Evolutionary conservation across 306 rosid genomes (phyloP), one percentile per base, ranked within the genome.

Genomic region (Crataegus laevigata): DNA sequence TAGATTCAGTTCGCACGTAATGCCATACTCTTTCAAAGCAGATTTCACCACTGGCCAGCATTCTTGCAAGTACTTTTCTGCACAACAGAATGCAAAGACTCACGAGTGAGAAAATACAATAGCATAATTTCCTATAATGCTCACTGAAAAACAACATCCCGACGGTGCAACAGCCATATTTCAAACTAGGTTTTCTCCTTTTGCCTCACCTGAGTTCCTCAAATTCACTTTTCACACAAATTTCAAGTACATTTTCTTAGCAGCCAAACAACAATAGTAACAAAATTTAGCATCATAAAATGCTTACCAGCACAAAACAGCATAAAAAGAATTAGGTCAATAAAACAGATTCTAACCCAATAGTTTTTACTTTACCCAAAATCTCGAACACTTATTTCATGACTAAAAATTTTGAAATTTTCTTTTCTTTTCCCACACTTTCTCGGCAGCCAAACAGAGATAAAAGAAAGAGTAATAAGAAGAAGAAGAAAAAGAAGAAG

Each of bases 31-130:
- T 30, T 89, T 90, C 66, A 91, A 75, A 22, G 96, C 82, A 14
- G 96, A 81, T 73, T 85, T 94, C 50, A 91, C 89, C 14, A 47
- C 17, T 0, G 97, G 96, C 98, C 98, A 94, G 19, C 71, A 82
- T 25, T 86, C 91, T 79, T 89, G 96, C 69, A 94, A 85, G 73
- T 91, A 91, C 65, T 89, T 94, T 66, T 90, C 98, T 87, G 82
- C 47, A 77, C 42, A 79, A 52, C 43, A 62, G 51, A 68, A 68
- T 60, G 32, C 8, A 54, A 47, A 15, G 54, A 15, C 54, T 15
- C 6, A 0, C 15, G 17, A 15, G 8, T 47, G 54, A 38, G 43
- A 5, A 47, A 47, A 18, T 47, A 47, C 17, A 47, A 15, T 4
- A 47, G 19, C 19, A 14, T 47, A 14, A 1, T 5, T 47, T 17